phyloP scores from a whole-genome alignment of 371 early-diverging fungal genomes.

The Paramicrosporidium saccamoebae region DNA sequence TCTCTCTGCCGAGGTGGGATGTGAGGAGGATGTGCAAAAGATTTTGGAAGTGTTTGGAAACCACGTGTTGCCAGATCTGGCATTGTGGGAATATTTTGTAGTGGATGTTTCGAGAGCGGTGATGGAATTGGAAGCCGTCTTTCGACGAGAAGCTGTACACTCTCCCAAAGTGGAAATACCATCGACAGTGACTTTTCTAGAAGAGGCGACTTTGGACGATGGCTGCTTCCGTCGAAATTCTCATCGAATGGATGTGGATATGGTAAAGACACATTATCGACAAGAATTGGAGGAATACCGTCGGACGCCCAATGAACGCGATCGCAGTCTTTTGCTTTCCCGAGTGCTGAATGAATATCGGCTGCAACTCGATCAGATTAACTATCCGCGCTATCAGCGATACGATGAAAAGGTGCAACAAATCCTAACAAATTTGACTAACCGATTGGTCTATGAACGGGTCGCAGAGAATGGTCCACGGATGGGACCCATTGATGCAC shows the following conservation, averaged over 20 bases:
- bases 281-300: too few relatives aligned
- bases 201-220: too few relatives aligned
- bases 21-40: slow-evolving; percentile 20
- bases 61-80: slow-evolving; percentile 19
- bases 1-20: slow-evolving; percentile 11
- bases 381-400: slow-evolving; percentile 36
- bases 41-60: slow-evolving; percentile 18
- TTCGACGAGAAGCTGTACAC: slow-evolving; percentile 4
- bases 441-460: slow-evolving; percentile 48
- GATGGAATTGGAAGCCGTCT: slow-evolving; percentile 6
- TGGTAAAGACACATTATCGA: too few relatives aligned
- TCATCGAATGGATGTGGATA: slow-evolving; percentile 2
- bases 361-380: slow-evolving; percentile 34
- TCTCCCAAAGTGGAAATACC: too few relatives aligned
- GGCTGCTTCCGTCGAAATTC: too few relatives aligned
- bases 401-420: slow-evolving; percentile 37
- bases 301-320: too few relatives aligned
- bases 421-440: slow-evolving; percentile 30
- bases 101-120: slow-evolving; percentile 16
- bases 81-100: slow-evolving; percentile 61
- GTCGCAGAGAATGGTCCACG: slow-evolving; percentile 18
- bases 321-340: too few relatives aligned
- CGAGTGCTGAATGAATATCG: slow-evolving; percentile 4
- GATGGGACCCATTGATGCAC: slow-evolving; percentile 11
- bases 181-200: too few relatives aligned